Base-by-base conservation (phyloP, 2,329 filamentous ascomycete species). In the Calonectria leucothoes region DNA sequence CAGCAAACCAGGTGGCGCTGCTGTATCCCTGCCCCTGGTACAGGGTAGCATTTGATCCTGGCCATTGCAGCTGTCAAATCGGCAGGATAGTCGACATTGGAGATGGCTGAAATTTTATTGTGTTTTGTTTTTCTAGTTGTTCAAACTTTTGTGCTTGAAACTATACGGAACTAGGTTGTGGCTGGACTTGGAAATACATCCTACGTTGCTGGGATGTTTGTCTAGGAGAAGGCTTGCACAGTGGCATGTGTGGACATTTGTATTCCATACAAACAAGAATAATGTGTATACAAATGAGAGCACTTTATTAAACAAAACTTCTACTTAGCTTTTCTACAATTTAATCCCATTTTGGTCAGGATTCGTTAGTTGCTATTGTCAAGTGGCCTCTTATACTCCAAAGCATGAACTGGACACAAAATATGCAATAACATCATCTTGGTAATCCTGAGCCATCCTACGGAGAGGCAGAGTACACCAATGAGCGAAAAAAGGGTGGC, bases 1-100 rank as follows among this genome's bases (percentile, higher is more conserved):
- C 63, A 51, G 14, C 14, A 55, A 42, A 8, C 10, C 29, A 12
- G 63, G 45, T 37, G 29, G 25, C 45, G 45, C 63, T 23, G 29
- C 20, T 12, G 45, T 23, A 25, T 20, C 31, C 51, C 51, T 35
- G 51, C 20, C 51, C 29, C 17, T 52, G 10, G 42, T 65, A 49
- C 29, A 66, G 63, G 63, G 63, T 66, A 66, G 61, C 61, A 48
- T 49, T 49, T 45, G 20, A 45, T n/a, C 61, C 25, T n/a, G 23
- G 20, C 20, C 3, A 20, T 52, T 49, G 39, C 29, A 65, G 61
- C 7, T 29, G 29, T 35, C 27, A 48, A 48, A 63, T 29, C 27
- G 10, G 29, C 27, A 52, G 5, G 8, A 17, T 31, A 31, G 10
- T 52, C 15, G n/a, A 52, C 17, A 2, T 20, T 4, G 14, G 25